Percentiles rank a stretch among this genome's conserved stretches.
Conservation (phyloP, 2,329 filamentous ascomycete species). For the Pseudocercospora vitis region DNA sequence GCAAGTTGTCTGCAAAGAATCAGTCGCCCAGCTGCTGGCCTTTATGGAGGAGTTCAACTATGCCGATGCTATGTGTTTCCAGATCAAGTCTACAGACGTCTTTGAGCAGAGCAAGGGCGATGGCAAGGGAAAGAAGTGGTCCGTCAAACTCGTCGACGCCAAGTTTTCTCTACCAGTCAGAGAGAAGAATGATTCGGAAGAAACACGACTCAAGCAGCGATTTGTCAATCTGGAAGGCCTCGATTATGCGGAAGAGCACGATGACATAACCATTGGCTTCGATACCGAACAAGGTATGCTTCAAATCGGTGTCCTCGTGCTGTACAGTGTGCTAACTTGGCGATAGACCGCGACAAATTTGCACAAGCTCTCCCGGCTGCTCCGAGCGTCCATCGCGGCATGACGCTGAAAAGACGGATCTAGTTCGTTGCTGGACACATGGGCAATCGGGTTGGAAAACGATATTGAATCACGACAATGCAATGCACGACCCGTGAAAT, state of each 20-base stretch:
- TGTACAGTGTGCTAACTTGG: conserved; percentile 25
- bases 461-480: no score
- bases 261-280: conserved; percentile 84
- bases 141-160: conserved; percentile 79
- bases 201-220: conserved; percentile 61
- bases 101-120: conserved; percentile 62
- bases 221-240: conserved; percentile 85
- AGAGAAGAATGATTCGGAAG: conserved; percentile 54
- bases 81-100: conserved; percentile 77
- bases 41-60: conserved; percentile 89
- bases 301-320: not conserved
- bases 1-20: conserved; percentile 76
- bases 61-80: conserved; percentile 85
- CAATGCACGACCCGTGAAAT: no score
- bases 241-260: conserved; percentile 87
- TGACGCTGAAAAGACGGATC: conserved; percentile 45
- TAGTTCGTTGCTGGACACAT: no score
- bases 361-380: conserved; percentile 48
- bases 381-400: conserved; percentile 41
- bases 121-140: conserved; percentile 57
- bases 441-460: no score
- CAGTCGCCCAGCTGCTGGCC: conserved; percentile 72
- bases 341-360: conserved; percentile 48
- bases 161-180: conserved; percentile 79
- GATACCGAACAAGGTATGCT: conserved; percentile 61